A percentile compares a stretch with the other conserved stretches of the same genome.
phyloP scores from a whole-genome alignment of 169 alveolate species.

The Prorocentrum cordatum region DNA sequence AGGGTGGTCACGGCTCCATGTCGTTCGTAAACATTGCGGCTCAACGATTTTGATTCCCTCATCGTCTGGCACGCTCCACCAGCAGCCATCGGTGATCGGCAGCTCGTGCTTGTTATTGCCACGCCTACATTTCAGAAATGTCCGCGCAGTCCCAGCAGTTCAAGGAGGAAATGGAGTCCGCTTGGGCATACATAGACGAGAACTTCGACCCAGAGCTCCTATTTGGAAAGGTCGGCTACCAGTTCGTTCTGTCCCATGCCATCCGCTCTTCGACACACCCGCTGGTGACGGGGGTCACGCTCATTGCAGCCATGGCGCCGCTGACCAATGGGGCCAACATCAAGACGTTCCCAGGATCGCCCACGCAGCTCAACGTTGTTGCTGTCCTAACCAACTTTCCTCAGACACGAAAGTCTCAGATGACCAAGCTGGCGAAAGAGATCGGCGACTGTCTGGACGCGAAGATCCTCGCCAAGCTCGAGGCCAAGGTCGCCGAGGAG shows the following conservation, averaged over 20 bases:
- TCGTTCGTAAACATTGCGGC: no score
- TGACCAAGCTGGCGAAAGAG: not conserved
- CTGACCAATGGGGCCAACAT: not conserved
- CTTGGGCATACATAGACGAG: no score
- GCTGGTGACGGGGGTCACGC: not conserved
- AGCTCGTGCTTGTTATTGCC: no score
- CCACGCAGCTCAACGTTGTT: not conserved
- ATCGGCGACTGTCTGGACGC: not conserved
- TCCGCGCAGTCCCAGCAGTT: no score
- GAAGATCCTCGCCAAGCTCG: not conserved
- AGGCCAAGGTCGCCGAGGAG: not conserved
- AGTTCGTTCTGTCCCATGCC: conserved; percentile 1
- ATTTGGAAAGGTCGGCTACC: no score
- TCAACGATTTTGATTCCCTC: no score
- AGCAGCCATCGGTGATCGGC: no score
- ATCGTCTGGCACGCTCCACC: no score
- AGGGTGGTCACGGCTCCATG: no score
- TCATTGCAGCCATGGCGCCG: not conserved
- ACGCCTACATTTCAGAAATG: no score
- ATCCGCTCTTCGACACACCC: not conserved
- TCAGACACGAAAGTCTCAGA: not conserved
- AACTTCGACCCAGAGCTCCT: no score
- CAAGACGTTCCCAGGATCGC: not conserved
- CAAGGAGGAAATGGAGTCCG: no score
- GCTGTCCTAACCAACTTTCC: not conserved